phyloP scores from a whole-genome alignment of 202 grass and related monocot genomes.

The Eragrostis tef region DNA sequence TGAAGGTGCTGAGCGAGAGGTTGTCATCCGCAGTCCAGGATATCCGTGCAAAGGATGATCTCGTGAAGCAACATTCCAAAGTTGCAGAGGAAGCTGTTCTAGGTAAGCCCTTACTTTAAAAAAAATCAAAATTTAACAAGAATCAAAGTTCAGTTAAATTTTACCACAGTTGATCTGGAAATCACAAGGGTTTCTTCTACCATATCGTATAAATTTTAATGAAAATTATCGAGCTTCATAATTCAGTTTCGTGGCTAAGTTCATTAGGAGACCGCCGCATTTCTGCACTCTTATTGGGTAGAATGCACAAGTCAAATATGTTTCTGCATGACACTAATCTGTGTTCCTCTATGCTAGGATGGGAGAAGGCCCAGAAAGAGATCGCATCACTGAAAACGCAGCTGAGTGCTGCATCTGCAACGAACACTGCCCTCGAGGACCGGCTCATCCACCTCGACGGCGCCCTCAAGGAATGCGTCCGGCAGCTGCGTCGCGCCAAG shows the following conservation, averaged over 20 bases:
- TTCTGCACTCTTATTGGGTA: not conserved
- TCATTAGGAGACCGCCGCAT: not conserved
- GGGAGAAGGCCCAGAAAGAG: slow-evolving; percentile 93
- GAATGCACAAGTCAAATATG: not conserved
- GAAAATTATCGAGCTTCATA: not conserved
- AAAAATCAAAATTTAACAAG: not conserved
- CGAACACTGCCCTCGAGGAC: slow-evolving; percentile 72
- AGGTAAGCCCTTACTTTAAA: slow-evolving; percentile 48
- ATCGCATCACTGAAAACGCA: slow-evolving; percentile 68
- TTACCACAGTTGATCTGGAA: not conserved
- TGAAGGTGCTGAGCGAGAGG: slow-evolving; percentile 73
- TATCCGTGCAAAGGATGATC: slow-evolving; percentile 78
- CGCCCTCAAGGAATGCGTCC: slow-evolving; percentile 89
- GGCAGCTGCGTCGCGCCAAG: slow-evolving; percentile 70
- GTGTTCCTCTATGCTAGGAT: slow-evolving; percentile 56
- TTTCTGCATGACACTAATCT: slow-evolving; percentile 21
- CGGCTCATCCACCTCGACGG: slow-evolving; percentile 67
- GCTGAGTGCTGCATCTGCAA: slow-evolving; percentile 60
- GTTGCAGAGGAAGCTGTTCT: slow-evolving; percentile 95
- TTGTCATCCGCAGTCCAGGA: slow-evolving; percentile 70
- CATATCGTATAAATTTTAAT: not conserved
- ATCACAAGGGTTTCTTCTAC: too few species aligned
- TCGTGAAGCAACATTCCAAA: slow-evolving; percentile 90
- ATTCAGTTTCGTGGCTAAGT: not conserved
- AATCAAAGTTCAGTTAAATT: not conserved